These are phyloP conservation scores for Talaromyces sp. DNA, from an alignment of 2,329 filamentous ascomycete species.

Conservation along the genomic window DNA sequence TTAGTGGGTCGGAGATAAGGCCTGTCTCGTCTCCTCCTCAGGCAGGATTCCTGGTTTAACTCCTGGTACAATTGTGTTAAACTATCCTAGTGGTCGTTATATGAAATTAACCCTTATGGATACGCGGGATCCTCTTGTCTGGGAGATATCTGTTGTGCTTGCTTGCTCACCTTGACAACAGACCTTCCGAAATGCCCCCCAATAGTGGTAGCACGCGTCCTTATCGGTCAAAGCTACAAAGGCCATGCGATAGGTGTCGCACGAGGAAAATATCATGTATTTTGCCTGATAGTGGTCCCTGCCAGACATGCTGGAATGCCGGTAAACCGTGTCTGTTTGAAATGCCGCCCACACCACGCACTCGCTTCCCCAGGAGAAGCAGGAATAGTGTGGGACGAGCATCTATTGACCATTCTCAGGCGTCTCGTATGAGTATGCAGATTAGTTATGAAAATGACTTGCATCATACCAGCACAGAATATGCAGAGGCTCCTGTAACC, in stretches of 20 bases:
- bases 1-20: neutral
- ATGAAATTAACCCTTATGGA: neutral
- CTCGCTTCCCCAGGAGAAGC: conserved; percentile 20
- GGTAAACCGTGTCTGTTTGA: conserved; percentile 7
- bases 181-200: neutral
- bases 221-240: conserved; percentile 29
- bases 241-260: conserved; percentile 29
- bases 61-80: neutral
- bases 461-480: neutral
- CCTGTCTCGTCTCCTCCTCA: neutral
- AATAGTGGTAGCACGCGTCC: conserved; percentile 15
- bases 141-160: neutral
- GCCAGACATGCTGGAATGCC: conserved; percentile 18
- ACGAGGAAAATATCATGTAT: conserved; percentile 25
- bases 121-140: neutral
- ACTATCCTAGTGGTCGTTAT: neutral
- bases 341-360: conserved; percentile 4
- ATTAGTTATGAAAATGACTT: neutral
- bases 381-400: conserved; percentile 6
- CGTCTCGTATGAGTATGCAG: neutral
- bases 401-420: neutral
- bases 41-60: neutral
- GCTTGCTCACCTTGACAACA: neutral
- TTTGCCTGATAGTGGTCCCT: conserved; percentile 22
- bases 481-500: neutral